Conservation (phyloP, 495 filamentous ascomycete genomes). For the Lasiosphaeriaceae sp. region DNA sequence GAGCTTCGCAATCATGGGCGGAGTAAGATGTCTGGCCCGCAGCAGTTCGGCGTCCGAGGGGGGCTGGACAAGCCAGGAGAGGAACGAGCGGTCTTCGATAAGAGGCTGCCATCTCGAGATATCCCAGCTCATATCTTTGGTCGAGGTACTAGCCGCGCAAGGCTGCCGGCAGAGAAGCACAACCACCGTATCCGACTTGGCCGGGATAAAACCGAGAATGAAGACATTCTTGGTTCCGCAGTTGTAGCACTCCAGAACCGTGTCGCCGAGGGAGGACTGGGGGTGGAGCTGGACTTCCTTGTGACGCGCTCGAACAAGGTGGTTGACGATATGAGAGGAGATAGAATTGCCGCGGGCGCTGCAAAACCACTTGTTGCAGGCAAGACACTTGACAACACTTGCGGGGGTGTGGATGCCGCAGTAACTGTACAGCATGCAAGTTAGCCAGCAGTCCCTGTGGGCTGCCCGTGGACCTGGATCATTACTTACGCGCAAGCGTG, state of each 20-base stretch:
- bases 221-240: constrained; percentile 99
- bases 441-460: constrained; percentile 7
- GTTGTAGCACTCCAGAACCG: constrained; percentile 97
- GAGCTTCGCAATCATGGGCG: constrained; percentile 92
- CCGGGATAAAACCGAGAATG: constrained; percentile 98
- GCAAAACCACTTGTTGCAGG: constrained; percentile 99
- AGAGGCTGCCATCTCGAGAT: constrained; percentile 96
- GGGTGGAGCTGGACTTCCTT: constrained; percentile 99
- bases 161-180: constrained; percentile 95
- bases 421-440: constrained; percentile 55
- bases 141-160: constrained; percentile 87
- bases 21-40: constrained; percentile 86
- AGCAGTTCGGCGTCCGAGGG: constrained; percentile 95
- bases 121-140: constrained; percentile 99
- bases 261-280: constrained; percentile 91
- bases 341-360: constrained; percentile 95
- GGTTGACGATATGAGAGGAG: constrained; percentile 97
- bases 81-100: constrained; percentile 93
- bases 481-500: constrained; percentile 92
- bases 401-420: constrained; percentile 95
- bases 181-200: constrained; percentile 96
- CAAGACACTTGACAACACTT: constrained; percentile 92
- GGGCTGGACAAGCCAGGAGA: constrained; percentile 86
- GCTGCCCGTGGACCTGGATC: background rate
- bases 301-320: constrained; percentile 93